Evolutionary conservation across 495 filamentous ascomycete genomes (phyloP).

Genomic region (Xylaria bambusicola): DNA sequence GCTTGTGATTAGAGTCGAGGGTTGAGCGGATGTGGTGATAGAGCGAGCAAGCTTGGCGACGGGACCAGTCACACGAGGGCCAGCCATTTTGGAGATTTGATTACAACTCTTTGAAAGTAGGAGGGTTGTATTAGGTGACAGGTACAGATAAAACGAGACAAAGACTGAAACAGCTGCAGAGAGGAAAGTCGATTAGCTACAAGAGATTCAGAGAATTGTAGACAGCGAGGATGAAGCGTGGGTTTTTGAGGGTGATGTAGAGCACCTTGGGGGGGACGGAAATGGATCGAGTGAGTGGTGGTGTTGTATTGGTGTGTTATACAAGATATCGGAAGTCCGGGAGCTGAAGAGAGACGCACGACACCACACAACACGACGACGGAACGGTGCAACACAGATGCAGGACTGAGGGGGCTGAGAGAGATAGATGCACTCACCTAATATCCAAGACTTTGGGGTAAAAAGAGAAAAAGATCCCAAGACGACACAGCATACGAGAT

Average conservation of each 20-base stretch:
- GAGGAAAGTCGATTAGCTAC: constrained; percentile 3
- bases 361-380: not conserved
- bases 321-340: constrained; percentile 13
- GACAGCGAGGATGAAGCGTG: not conserved
- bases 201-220: not conserved
- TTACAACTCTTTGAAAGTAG: not conserved
- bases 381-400: not conserved
- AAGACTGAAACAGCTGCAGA: not conserved
- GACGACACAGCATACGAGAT: not conserved
- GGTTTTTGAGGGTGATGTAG: not conserved
- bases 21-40: constrained; percentile 45
- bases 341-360: constrained; percentile 1
- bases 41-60: constrained; percentile 48
- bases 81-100: constrained; percentile 22
- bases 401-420: constrained; percentile 10
- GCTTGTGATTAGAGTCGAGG: constrained; percentile 36
- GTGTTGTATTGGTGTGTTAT: not conserved
- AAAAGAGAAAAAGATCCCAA: not conserved
- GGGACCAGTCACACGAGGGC: constrained; percentile 41
- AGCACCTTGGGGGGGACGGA: not conserved
- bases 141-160: not conserved
- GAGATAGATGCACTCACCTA: constrained; percentile 18
- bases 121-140: not conserved
- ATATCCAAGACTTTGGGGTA: constrained; percentile 3
- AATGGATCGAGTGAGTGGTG: too few relatives aligned